phyloP scores from a whole-genome alignment of 163 green algal species.

The Coccomyxa subellipsoidea region DNA sequence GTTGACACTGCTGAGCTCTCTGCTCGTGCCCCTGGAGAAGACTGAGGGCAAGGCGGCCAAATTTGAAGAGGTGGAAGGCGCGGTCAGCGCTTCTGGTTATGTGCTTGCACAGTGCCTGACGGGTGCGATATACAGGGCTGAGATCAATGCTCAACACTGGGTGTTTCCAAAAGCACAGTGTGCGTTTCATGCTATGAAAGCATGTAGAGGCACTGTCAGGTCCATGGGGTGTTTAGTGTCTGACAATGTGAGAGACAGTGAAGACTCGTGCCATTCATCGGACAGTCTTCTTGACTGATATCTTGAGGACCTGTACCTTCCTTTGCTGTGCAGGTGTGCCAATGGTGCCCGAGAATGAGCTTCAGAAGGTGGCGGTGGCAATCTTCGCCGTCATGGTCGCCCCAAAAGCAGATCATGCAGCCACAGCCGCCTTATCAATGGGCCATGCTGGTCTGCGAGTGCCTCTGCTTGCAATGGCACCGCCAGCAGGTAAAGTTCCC shows the following conservation, averaged over 20 bases:
- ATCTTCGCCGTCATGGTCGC: background rate
- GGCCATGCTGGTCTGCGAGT: conserved; percentile 47
- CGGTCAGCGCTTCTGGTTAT: conserved; percentile 45
- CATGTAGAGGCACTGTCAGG: too few species aligned
- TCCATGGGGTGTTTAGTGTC: too few species aligned
- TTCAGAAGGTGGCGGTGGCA: background rate
- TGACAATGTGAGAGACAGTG: too few species aligned
- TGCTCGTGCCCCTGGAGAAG: conserved; percentile 17
- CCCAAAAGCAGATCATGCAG: conserved; percentile 20
- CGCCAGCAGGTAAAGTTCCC: background rate
- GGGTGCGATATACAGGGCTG: conserved; percentile 29
- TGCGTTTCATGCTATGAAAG: too few species aligned
- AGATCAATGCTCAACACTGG: too few species aligned
- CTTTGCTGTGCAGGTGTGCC: conserved; percentile 1
- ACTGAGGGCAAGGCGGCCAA: conserved; percentile 27
- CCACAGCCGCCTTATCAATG: conserved; percentile 50
- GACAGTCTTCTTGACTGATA: too few species aligned
- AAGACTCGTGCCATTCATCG: too few species aligned
- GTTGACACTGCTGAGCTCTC: conserved; percentile 12
- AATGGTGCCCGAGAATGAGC: conserved; percentile 4
- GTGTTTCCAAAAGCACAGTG: too few species aligned
- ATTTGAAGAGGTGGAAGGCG: conserved; percentile 69
- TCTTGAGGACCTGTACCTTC: too few species aligned
- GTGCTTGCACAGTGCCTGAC: conserved; percentile 38
- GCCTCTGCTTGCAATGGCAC: conserved; percentile 25